Evolutionary conservation across 768 basidiomycete species (phyloP), one percentile per base, ranked within the genome.

Genomic region (Amanita muscaria): DNA sequence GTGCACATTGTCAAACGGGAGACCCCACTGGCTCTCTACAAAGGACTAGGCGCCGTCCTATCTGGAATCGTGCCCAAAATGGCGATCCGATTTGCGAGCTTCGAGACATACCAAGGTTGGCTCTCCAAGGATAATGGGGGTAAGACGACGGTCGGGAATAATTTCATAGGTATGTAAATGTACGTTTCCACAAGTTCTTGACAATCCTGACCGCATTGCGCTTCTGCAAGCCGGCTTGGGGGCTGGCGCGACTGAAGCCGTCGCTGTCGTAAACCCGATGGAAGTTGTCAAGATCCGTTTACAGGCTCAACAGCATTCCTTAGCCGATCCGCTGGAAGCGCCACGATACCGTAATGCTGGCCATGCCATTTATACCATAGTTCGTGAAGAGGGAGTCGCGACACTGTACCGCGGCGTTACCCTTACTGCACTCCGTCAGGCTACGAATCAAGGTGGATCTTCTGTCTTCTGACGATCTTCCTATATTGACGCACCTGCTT

Each of bases 11-110:
- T 90, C 19, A 75, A 73, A 48, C 77, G 91, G 44, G 96, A 99
- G 67, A 93, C 93, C 2, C 90, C 91, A 0, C 74, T 98, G 30
- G 96, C 96, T 2, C 66, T 99, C 30, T 99, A 98, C 77, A 99
- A 99, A 61, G 96, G 93, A 50, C 78, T 99, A 29, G 96, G 96
- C 16, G 96, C 96, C 7, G 96, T 99, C 33, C 69, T 94, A 36
- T 83, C 88, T 9, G 96, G 96, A 9, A 99, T 99, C 61, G 90
- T 97, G 6, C 96, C 96, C 1, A 99, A 99, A 69, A 99, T 99
- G 96, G 91, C 91, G 38, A 97, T 92, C 59, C 86, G 96, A 27
- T 99, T 98, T 61, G 93, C 94, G 8, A 90, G 88, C 62, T 99
- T 99, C 60, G 96, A 99, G 68, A 72, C 80, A 35, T 99, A 99